Evolutionary conservation across 305 asterid species (phyloP), one percentile per base, ranked within the genome.

Genomic region (Solanum hybrid): DNA sequence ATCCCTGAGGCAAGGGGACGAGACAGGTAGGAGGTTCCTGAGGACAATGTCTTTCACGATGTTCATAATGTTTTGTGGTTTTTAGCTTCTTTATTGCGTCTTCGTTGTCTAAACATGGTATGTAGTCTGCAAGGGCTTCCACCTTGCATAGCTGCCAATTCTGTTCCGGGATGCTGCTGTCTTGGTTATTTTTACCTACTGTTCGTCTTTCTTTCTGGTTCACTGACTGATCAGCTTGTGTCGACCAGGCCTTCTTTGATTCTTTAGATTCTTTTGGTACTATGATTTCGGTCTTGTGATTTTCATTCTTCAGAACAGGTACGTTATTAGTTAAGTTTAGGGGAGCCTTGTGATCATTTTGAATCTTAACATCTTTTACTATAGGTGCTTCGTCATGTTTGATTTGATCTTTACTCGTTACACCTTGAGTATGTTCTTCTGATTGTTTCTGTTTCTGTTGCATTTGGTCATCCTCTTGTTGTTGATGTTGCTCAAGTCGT

Each of bases 31-130:
- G 96, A 87, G 97, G 90, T 32, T 94, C 93, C 87, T 93, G 94
- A 14, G 98, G 99, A 89, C 99, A 96, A 72, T 96, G 99, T 90
- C 99, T 92, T 90, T 96, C 98, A 0, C 99, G 97, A 89, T 96
- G 99, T 91, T 96, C 95, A 24, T 91, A 95, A 91, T 94, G 98
- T 40, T 73, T 89, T 87, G 98, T 91, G 40, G 89, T 91, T 75
- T 86, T 92, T 90, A 95, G 88, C 88, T 92, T 94, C 32, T 92
- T 89, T 88, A 96, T 92, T 42, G 91, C 96, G 90, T 92, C 92
- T 92, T 94, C 98, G 14, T 96, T 95, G 90, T 96, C 99, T 94
- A 96, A 89, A 92, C 98, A 95, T 72, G 99, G 98, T 92, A 96
- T 96, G 85, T 95, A 95, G 86, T 96, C 99, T 56, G 94, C 88